These are phyloP conservation scores for Hygrophorus russula DNA, from an alignment of 768 basidiomycete species.

Conservation along the genomic window DNA sequence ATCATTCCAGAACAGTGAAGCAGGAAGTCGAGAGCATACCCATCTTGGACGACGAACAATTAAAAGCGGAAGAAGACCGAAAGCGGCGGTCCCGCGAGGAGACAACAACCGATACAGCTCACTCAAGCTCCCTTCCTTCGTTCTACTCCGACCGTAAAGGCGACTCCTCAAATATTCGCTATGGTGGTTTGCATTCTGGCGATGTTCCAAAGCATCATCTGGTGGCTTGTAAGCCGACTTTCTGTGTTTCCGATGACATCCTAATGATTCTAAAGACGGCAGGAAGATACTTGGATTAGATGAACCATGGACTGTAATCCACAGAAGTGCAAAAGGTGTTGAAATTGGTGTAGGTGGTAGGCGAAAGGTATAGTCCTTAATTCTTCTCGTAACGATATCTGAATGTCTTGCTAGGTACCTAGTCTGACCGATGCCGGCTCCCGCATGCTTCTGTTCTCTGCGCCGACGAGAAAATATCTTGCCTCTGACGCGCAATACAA, in stretches of 20 bases:
- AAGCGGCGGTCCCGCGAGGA: constrained; percentile 4
- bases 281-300: constrained; percentile 55
- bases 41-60: constrained; percentile 7
- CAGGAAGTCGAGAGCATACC: background rate
- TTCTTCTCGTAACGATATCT: constrained; percentile 1
- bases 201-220: constrained; percentile 58
- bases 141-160: constrained; percentile 63
- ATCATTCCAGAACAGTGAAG: background rate
- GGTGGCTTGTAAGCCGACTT: constrained; percentile 38
- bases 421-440: constrained; percentile 48
- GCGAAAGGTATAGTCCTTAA: constrained; percentile 27
- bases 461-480: constrained; percentile 40
- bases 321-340: constrained; percentile 38
- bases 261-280: constrained; percentile 49
- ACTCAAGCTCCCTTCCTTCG: constrained; percentile 17
- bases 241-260: constrained; percentile 14
- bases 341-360: constrained; percentile 37
- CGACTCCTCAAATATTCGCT: constrained; percentile 53
- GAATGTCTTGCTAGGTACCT: constrained; percentile 22
- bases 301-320: constrained; percentile 33
- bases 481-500: constrained; percentile 26
- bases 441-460: constrained; percentile 39
- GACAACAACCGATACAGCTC: constrained; percentile 15
- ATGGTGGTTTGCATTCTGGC: constrained; percentile 51
- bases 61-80: constrained; percentile 17